A percentile compares a stretch with the other conserved stretches of the same genome.
Conservation (phyloP, 805 yeast species). For the Danielia reshetovae region DNA sequence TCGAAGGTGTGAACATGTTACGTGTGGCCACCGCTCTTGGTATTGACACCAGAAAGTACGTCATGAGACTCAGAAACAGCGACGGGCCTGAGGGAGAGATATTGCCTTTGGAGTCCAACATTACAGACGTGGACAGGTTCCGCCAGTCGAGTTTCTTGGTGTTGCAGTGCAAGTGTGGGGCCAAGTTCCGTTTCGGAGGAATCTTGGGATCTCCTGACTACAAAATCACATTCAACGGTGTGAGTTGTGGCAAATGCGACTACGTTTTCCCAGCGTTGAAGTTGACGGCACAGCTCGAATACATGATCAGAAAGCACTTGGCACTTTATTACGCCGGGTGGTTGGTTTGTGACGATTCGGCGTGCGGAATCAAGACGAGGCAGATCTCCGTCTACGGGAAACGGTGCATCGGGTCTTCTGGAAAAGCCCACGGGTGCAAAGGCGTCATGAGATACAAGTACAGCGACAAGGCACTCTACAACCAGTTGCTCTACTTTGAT, state of each 20-base stretch:
- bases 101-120: slow-evolving; percentile 75
- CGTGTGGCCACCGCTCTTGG: slow-evolving; percentile 77
- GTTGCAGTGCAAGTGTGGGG: slow-evolving; percentile 61
- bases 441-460: slow-evolving; percentile 80
- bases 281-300: slow-evolving; percentile 70
- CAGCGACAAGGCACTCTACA: slow-evolving; percentile 76
- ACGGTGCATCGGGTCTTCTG: slow-evolving; percentile 68
- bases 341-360: slow-evolving; percentile 77
- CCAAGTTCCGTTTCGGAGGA: slow-evolving; percentile 68
- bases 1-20: slow-evolving; percentile 81
- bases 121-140: slow-evolving; percentile 81
- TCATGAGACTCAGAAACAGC: slow-evolving; percentile 38
- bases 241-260: slow-evolving; percentile 64
- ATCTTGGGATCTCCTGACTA: slow-evolving; percentile 60
- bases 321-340: slow-evolving; percentile 82
- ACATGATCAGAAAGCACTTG: slow-evolving; percentile 64
- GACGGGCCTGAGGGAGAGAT: slow-evolving; percentile 40
- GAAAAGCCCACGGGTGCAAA: slow-evolving; percentile 60
- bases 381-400: slow-evolving; percentile 88
- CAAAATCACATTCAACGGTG: slow-evolving; percentile 61
- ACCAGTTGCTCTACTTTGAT: slow-evolving; percentile 76
- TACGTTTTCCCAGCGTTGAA: slow-evolving; percentile 47
- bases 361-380: slow-evolving; percentile 77
- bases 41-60: slow-evolving; percentile 64
- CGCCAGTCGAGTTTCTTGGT: slow-evolving; percentile 53